Conservation (phyloP, 2,329 filamentous ascomycete genomes). For the Chaetomiaceae sp. region DNA sequence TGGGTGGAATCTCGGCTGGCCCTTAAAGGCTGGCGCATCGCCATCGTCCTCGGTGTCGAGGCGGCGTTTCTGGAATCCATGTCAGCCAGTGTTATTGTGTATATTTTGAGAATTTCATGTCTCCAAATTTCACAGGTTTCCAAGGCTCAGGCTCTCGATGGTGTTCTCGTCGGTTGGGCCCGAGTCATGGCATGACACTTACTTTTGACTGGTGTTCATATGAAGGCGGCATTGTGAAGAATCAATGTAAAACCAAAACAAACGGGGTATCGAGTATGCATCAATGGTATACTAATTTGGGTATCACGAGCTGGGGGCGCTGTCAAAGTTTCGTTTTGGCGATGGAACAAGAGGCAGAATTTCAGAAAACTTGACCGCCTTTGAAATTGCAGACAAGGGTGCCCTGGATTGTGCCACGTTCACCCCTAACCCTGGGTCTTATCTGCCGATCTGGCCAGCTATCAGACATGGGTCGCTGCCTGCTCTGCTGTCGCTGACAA, state of each 20-base stretch:
- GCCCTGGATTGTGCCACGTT: too few relatives aligned
- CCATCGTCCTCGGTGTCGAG: constrained; percentile 37
- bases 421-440: constrained; percentile 10
- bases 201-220: constrained; percentile 22
- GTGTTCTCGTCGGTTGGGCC: too few relatives aligned
- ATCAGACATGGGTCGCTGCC: too few relatives aligned
- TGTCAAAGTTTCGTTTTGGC: constrained; percentile 14
- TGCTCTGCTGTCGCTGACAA: constrained; percentile 14
- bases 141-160: neutral
- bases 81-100: constrained; percentile 2
- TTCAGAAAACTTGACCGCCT: constrained; percentile 26
- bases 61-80: constrained; percentile 45
- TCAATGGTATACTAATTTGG: neutral
- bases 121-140: too few relatives aligned
- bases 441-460: neutral
- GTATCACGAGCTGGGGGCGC: neutral
- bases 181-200: too few relatives aligned
- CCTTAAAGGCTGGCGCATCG: constrained; percentile 56
- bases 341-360: constrained; percentile 19
- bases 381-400: neutral
- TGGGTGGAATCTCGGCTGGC: constrained; percentile 64
- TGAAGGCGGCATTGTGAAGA: constrained; percentile 22
- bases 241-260: neutral
- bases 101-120: neutral
- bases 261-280: neutral